phyloP scores from a whole-genome alignment of 768 basidiomycete genomes.

The Gloeophyllum trabeum region DNA sequence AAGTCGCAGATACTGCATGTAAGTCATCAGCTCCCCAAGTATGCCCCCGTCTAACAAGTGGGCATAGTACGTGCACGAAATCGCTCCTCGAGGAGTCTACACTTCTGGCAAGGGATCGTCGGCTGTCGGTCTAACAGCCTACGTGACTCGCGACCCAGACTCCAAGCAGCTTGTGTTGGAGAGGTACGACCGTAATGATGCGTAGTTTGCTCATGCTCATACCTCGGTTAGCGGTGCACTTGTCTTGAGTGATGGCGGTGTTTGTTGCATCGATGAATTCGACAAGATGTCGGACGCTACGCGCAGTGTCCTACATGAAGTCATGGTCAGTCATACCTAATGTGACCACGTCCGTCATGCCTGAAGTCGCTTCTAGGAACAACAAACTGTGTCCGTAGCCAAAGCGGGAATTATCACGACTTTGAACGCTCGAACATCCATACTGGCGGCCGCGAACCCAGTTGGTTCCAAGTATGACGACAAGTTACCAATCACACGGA shows the following conservation, averaged over 20 bases:
- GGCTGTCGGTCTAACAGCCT: conserved; percentile 96
- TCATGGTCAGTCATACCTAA: conserved; percentile 55
- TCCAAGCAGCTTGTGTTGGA: conserved; percentile 97
- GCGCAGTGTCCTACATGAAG: conserved; percentile 96
- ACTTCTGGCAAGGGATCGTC: conserved; percentile 98
- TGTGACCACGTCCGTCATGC: background rate
- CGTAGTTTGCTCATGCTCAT: background rate
- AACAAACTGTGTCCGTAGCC: conserved; percentile 98
- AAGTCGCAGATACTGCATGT: conserved; percentile 95
- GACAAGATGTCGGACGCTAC: conserved; percentile 99
- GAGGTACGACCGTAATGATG: conserved; percentile 38
- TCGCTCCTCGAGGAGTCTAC: conserved; percentile 95
- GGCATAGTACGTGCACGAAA: conserved; percentile 91
- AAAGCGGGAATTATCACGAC: conserved; percentile 99
- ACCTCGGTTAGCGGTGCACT: conserved; percentile 66
- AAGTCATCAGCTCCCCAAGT: conserved; percentile 10
- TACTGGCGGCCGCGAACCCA: conserved; percentile 95
- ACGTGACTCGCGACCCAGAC: conserved; percentile 96
- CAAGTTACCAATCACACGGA: conserved; percentile 82
- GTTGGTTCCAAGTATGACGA: conserved; percentile 94
- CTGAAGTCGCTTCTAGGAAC: conserved; percentile 54
- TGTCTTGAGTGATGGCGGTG: conserved; percentile 90
- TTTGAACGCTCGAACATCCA: conserved; percentile 94
- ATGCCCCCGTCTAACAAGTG: background rate
- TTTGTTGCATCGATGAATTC: conserved; percentile 98